Base-by-base conservation (phyloP, 2,329 filamentous ascomycete genomes). In the Fusarium lateritium region DNA sequence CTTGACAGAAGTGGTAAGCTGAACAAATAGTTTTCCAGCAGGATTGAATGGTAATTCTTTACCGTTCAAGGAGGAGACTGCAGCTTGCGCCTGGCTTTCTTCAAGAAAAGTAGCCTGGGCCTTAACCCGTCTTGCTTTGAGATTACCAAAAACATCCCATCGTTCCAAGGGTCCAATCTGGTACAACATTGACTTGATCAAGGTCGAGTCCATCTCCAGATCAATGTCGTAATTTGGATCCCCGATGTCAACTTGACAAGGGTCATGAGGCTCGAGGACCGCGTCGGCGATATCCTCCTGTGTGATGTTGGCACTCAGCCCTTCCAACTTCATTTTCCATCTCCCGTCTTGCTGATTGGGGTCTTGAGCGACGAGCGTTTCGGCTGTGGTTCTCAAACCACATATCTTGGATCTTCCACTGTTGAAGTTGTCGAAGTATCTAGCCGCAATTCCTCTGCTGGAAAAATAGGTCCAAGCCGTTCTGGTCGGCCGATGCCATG, bases 51-150 rank as follows among this genome's bases (percentile, higher is more conserved):
- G 63, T 7, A 84, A 40, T 5, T 47, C 52, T 8, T 22, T 74
- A 6, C 76, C 59, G 45, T 82, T 66, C 0, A 84, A 73, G 2
- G 61, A 57, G n/a, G 44, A 56, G 3, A 70, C 76, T 0, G 79
- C 82, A 11, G 77, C 65, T 42, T 67, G 67, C 0, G 83, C 83
- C 39, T 82, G 76, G 0, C 71, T 71, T 49, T 82, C 80, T 2
- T 80, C 69, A 6, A 71, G 21, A 44, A 84, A 86, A 3, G 73
- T 71, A 2, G 79, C 82, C 15, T 73, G 76, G 1, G 78, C 82
- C 63, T 82, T 82, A 19, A 79, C 59, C 4, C 81, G 75, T 56
- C 79, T 82, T 4, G 75, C 75, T 1, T 65, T 53, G 5, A 61
- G 44, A 8, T 71, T 65, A 2, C 53, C 55, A 2, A 62, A 70